These are phyloP conservation scores for Aureobasidium pullulans DNA, from an alignment of 2,329 filamentous ascomycete genomes.

Conservation along the genomic window DNA sequence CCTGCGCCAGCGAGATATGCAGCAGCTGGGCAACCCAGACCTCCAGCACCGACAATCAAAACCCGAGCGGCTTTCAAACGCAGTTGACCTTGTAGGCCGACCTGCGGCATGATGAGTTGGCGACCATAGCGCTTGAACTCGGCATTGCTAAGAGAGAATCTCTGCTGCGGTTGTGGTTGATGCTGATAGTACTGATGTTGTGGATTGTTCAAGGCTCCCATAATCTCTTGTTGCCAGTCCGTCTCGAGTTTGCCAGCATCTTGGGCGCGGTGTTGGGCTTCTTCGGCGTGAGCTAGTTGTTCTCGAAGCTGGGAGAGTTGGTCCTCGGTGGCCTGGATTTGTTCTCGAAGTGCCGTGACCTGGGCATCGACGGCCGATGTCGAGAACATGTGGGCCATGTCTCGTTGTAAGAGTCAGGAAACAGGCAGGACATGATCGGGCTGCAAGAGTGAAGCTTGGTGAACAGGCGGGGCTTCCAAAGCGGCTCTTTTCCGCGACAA, in stretches of 20 bases:
- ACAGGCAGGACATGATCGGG: no score
- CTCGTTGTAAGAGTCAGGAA: neutral
- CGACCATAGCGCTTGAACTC: slow-evolving; percentile 85
- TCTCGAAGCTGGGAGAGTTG: slow-evolving; percentile 33
- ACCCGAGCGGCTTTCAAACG: slow-evolving; percentile 62
- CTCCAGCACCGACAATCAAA: slow-evolving; percentile 79
- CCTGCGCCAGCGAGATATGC: slow-evolving; percentile 90
- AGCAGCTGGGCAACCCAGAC: slow-evolving; percentile 84
- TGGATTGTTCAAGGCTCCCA: slow-evolving; percentile 24
- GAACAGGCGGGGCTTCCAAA: neutral
- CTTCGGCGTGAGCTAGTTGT: slow-evolving; percentile 37
- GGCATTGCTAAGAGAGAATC: slow-evolving; percentile 48
- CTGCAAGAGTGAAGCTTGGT: no score
- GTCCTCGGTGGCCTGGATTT: slow-evolving; percentile 36
- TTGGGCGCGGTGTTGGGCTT: slow-evolving; percentile 23
- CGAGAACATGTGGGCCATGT: slow-evolving; percentile 18
- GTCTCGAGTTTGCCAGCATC: slow-evolving; percentile 19
- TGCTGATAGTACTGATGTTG: slow-evolving; percentile 17
- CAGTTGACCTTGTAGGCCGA: slow-evolving; percentile 74
- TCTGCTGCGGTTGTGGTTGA: neutral
- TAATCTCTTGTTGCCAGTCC: slow-evolving; percentile 36
- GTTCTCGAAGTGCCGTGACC: slow-evolving; percentile 33
- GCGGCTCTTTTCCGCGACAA: neutral
- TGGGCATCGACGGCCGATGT: slow-evolving; percentile 19
- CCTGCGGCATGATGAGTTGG: slow-evolving; percentile 78